Conservation (phyloP, 1,139 yeast species). For the Hansenula lynferdii region DNA sequence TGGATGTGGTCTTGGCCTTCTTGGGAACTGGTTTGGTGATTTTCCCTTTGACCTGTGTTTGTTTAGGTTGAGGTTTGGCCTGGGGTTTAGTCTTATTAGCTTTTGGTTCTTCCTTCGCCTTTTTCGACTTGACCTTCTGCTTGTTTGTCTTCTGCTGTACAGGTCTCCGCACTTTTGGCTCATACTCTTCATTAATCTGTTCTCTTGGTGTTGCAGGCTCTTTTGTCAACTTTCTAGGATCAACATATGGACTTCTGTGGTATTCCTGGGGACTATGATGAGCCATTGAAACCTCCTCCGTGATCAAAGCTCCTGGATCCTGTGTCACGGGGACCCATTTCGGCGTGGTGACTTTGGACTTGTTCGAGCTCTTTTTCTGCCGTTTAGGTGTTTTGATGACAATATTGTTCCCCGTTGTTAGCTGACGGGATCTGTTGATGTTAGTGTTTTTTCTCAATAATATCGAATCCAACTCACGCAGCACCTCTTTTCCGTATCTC, state of each 20-base stretch:
- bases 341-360: background rate
- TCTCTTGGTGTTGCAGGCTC: constrained; percentile 10
- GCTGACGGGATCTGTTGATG: constrained; percentile 6
- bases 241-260: no score
- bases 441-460: background rate
- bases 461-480: constrained; percentile 9
- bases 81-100: background rate
- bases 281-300: constrained; percentile 11
- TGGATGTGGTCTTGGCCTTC: no score
- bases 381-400: constrained; percentile 15
- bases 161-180: constrained; percentile 13
- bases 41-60: background rate
- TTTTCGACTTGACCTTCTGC: background rate
- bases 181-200: constrained; percentile 4
- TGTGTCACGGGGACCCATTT: constrained; percentile 14
- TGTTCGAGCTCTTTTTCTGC: background rate
- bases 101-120: background rate
- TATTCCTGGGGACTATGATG: constrained; percentile 8
- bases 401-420: constrained; percentile 14
- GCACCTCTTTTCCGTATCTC: constrained; percentile 19
- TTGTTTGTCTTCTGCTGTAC: background rate
- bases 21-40: background rate
- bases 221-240: background rate
- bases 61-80: background rate
- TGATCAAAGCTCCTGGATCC: constrained; percentile 16